Percentiles rank a stretch among this genome's conserved stretches.
phyloP scores from a whole-genome alignment of 495 filamentous ascomycete genomes.

The Trichoderma reesei region DNA sequence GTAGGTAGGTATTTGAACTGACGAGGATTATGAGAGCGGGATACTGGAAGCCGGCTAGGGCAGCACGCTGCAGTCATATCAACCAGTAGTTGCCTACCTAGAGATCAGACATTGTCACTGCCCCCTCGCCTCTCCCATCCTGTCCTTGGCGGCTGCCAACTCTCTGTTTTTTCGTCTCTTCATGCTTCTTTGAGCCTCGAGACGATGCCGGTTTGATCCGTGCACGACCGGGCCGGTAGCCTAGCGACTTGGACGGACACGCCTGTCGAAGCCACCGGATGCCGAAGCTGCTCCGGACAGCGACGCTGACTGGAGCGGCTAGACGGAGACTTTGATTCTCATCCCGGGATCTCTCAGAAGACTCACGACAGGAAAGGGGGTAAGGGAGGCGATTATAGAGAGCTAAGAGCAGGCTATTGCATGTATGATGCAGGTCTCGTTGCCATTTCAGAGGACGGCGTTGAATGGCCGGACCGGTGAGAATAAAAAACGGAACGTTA shows the following conservation, averaged over 20 bases:
- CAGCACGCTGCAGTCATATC: neutral
- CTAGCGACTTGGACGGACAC: neutral
- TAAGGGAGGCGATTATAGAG: neutral
- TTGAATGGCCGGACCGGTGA: too few species aligned
- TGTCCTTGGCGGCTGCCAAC: neutral
- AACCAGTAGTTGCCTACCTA: too few species aligned
- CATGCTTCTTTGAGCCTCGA: slow-evolving; percentile 9
- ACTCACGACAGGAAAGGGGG: neutral
- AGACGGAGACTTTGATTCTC: neutral
- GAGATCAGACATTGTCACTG: neutral
- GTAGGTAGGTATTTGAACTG: neutral
- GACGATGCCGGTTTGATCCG: slow-evolving; percentile 4
- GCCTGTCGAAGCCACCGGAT: slow-evolving; percentile 2
- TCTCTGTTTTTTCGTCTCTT: slow-evolving; percentile 14
- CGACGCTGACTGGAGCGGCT: neutral
- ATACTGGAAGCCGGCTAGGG: neutral
- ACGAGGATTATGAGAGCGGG: neutral
- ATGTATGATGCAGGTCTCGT: neutral
- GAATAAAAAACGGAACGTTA: too few species aligned
- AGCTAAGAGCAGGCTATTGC: neutral
- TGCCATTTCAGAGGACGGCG: neutral
- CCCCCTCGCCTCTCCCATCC: slow-evolving; percentile 5
- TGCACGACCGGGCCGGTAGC: slow-evolving; percentile 1
- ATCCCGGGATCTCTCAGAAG: slow-evolving; percentile 3
- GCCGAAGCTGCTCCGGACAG: slow-evolving; percentile 4